Conservation (phyloP, 352 stramenopile genomes). For the Phytophthora brassicae region DNA sequence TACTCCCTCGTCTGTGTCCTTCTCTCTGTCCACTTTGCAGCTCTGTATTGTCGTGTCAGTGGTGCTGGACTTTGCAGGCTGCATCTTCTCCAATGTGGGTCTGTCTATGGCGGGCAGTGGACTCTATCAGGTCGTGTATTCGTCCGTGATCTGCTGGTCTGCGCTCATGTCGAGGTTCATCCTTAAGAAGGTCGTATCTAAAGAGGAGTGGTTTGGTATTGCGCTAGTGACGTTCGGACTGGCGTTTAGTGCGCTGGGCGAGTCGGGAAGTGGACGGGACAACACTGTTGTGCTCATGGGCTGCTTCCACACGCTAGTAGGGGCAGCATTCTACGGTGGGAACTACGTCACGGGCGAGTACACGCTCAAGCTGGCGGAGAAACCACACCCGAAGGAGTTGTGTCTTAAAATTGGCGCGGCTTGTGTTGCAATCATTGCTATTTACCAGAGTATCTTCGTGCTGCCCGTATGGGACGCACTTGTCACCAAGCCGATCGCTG, state of each 20-base stretch:
- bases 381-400: conserved; percentile 70
- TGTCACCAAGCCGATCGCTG: conserved; percentile 74
- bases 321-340: conserved; percentile 79
- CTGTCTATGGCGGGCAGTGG: conserved; percentile 82
- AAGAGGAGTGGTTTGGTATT: conserved; percentile 81
- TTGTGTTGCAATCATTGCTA: conserved; percentile 72
- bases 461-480: conserved; percentile 74
- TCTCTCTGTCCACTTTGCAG: conserved; percentile 59
- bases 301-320: conserved; percentile 81
- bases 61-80: conserved; percentile 80
- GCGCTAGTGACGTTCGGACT: conserved; percentile 82
- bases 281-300: conserved; percentile 81
- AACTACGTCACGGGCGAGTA: conserved; percentile 88
- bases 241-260: conserved; percentile 76
- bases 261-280: conserved; percentile 63
- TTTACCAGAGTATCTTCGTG: conserved; percentile 85
- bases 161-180: conserved; percentile 77
- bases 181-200: conserved; percentile 71
- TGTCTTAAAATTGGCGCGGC: conserved; percentile 78
- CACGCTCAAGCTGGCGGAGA: conserved; percentile 77
- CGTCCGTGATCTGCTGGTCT: conserved; percentile 87
- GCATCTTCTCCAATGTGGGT: conserved; percentile 84
- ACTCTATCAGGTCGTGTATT: conserved; percentile 85
- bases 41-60: conserved; percentile 68
- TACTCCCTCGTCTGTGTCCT: conserved; percentile 35